phyloP scores from a whole-genome alignment of 2,329 filamentous ascomycete genomes.

The Helicocarpus griseus region DNA sequence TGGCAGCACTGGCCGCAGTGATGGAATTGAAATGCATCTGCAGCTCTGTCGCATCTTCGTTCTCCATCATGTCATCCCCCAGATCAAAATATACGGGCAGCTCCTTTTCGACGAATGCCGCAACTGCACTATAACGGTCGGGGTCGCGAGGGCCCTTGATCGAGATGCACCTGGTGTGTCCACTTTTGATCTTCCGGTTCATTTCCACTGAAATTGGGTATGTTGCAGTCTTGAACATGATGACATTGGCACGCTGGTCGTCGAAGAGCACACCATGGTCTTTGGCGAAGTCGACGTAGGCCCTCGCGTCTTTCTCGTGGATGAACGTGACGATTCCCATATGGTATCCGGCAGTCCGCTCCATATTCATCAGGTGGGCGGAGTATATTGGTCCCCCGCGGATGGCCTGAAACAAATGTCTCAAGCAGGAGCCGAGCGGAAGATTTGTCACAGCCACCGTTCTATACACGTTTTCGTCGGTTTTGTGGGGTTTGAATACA shows the following conservation, averaged over 20 bases:
- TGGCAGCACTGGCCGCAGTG: slow-evolving; percentile 7
- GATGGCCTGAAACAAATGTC: slow-evolving; percentile 17
- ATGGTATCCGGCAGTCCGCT: slow-evolving; percentile 19
- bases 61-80: slow-evolving; percentile 12
- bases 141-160: slow-evolving; percentile 11
- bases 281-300: slow-evolving; percentile 14
- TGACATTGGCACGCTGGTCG: slow-evolving; percentile 13
- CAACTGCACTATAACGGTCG: slow-evolving; percentile 7
- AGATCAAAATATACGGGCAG: slow-evolving; percentile 10
- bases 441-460: slow-evolving; percentile 22
- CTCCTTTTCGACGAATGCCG: slow-evolving; percentile 5
- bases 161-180: slow-evolving; percentile 20
- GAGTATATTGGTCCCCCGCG: slow-evolving; percentile 20
- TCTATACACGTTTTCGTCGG: slow-evolving; percentile 19
- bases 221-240: slow-evolving; percentile 21
- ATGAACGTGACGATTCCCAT: slow-evolving; percentile 24
- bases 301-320: slow-evolving; percentile 16
- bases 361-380: slow-evolving; percentile 22
- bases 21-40: slow-evolving; percentile 13
- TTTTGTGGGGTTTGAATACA: slow-evolving; percentile 19
- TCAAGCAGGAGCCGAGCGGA: slow-evolving; percentile 15
- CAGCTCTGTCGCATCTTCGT: slow-evolving; percentile 9
- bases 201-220: slow-evolving; percentile 21
- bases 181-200: slow-evolving; percentile 14
- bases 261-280: slow-evolving; percentile 15